Base-by-base conservation (phyloP, 768 basidiomycete species). In the Suillus luteus region DNA sequence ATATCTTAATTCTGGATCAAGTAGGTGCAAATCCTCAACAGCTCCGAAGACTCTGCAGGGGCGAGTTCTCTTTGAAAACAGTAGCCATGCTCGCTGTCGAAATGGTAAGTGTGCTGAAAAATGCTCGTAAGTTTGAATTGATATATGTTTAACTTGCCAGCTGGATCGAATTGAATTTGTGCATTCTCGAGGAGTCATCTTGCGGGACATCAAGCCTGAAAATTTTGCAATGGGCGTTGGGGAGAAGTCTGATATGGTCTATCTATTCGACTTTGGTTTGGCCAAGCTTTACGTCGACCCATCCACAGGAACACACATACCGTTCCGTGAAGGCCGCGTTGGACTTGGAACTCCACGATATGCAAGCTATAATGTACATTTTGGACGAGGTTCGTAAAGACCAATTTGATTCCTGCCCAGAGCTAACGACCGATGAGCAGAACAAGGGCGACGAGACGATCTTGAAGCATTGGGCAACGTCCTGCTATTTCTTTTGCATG, bases 201-300 rank as follows among this genome's bases (percentile, higher is more conserved):
- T 31, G 19, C 64, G 72, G n/a, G 70, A 73, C 55, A 35, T 73
- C 41, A 73, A 72, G 51, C 72, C 72, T 3, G 62, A 67, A 31
- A 72, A 70, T 55, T 66, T 70, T 11, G 60, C 67, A 2, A 63
- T 71, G 51, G 72, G 71, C 11, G 2, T 15, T 6, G 46, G 48
- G 14, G 31, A 46, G 17, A 43, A 62, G 3, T n/a, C 40, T 14
- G 27, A 62, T 2, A 40, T 46, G 15, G 55, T 72, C 5, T 63
- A 69, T 46, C n/a, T 71, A 5, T 59, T 73, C 48, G 70, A 73
- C 55, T 64, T 73, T 43, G 71, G 69, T 6, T 51, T 65, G 2
- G 51, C 66, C 5, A 63, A 64, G 55, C 55, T 62, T 19, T 70
- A 59, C 55, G 24, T 65, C 8, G 22, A 69, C 27, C 61, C 65